phyloP scores from a whole-genome alignment of 805 yeast species.

The Saccharomycodes ludwigii region DNA sequence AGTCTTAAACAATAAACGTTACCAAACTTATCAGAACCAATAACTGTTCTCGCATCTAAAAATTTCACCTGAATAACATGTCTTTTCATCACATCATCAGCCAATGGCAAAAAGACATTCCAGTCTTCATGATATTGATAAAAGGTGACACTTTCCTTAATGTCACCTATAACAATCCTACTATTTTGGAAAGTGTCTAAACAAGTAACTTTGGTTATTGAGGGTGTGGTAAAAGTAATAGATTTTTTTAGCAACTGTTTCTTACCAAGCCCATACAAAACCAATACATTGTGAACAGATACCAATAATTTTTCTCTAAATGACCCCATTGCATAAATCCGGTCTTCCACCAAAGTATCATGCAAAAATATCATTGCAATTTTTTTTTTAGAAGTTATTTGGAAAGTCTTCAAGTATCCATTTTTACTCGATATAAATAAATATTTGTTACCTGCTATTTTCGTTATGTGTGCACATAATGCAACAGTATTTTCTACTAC shows the following conservation, averaged over 20 bases:
- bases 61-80: constrained; percentile 48
- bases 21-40: constrained; percentile 85
- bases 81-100: constrained; percentile 58
- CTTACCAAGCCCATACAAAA: constrained; percentile 62
- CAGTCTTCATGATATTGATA: constrained; percentile 35
- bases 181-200: constrained; percentile 38
- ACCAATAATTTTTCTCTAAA: constrained; percentile 53
- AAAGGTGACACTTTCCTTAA: constrained; percentile 50
- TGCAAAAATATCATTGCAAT: constrained; percentile 38
- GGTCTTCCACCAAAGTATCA: constrained; percentile 40
- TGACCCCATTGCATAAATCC: constrained; percentile 34
- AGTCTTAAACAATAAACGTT: constrained; percentile 58
- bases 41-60: constrained; percentile 64
- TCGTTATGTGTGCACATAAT: constrained; percentile 14
- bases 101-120: constrained; percentile 47
- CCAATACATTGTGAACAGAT: constrained; percentile 39
- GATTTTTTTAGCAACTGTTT: constrained; percentile 68
- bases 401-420: constrained; percentile 10
- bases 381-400: constrained; percentile 18
- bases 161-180: constrained; percentile 61
- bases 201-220: constrained; percentile 39
- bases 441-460: constrained; percentile 19
- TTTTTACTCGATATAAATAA: constrained; percentile 34
- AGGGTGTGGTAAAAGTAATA: constrained; percentile 29
- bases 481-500: no score